Evolutionary conservation across 495 filamentous ascomycete species (phyloP).

Genomic region (Echria macrotheca): DNA sequence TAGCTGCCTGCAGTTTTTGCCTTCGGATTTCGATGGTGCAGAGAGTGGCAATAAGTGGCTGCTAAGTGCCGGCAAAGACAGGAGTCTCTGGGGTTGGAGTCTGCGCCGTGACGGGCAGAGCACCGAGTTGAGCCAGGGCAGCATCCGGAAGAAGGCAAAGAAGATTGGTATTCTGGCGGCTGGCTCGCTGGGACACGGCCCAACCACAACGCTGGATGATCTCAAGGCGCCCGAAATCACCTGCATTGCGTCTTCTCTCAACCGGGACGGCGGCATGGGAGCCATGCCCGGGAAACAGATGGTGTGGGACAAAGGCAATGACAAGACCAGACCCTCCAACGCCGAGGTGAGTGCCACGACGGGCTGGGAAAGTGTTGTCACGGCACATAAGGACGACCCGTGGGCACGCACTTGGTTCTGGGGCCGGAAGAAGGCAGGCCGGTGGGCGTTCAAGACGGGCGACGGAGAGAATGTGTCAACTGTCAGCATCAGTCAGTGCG

Average conservation of each 20-base stretch:
- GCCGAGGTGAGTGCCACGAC: slow-evolving; percentile 62
- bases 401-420: slow-evolving; percentile 95
- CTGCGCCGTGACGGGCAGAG: slow-evolving; percentile 91
- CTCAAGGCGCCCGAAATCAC: slow-evolving; percentile 87
- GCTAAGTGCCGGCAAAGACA: slow-evolving; percentile 78
- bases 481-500: slow-evolving; percentile 83
- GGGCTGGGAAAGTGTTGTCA: slow-evolving; percentile 95
- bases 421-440: slow-evolving; percentile 84
- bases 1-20: slow-evolving; percentile 73
- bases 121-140: slow-evolving; percentile 86
- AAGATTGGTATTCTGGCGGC: slow-evolving; percentile 64
- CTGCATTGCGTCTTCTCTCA: slow-evolving; percentile 81
- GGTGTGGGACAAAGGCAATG: slow-evolving; percentile 71
- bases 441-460: slow-evolving; percentile 85
- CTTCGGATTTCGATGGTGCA: slow-evolving; percentile 79
- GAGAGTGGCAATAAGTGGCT: slow-evolving; percentile 91
- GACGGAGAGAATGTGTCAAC: slow-evolving; percentile 81
- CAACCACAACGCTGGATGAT: slow-evolving; percentile 58
- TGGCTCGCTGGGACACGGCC: slow-evolving; percentile 40
- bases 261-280: slow-evolving; percentile 89
- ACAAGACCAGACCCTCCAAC: slow-evolving; percentile 50
- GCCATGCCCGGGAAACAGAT: slow-evolving; percentile 60
- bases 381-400: slow-evolving; percentile 81
- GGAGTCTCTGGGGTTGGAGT: slow-evolving; percentile 93
- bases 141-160: slow-evolving; percentile 74